Percentiles rank a stretch among this genome's conserved stretches.
Conservation (phyloP, 306 rosid genomes). For the Prunus campanulata region DNA sequence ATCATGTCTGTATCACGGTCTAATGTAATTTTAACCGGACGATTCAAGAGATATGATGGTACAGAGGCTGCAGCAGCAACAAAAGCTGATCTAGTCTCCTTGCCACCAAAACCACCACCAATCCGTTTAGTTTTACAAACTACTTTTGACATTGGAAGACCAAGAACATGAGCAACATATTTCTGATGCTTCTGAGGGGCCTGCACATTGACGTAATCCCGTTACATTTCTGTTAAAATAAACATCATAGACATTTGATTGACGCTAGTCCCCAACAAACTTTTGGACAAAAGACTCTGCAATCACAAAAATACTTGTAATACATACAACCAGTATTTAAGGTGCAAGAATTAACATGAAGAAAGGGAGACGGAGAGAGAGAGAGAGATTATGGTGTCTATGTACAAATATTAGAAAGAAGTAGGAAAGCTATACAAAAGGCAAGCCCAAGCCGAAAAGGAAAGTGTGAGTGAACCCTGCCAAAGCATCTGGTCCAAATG, state of each 20-base stretch:
- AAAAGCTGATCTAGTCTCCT: conserved; percentile 90
- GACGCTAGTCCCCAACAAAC: neutral
- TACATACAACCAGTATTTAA: neutral
- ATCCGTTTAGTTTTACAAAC: conserved; percentile 94
- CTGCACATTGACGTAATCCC: conserved; percentile 43
- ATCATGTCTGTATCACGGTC: conserved; percentile 94
- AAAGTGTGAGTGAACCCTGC: neutral
- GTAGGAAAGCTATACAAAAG: neutral
- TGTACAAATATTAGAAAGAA: neutral
- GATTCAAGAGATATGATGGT: conserved; percentile 81
- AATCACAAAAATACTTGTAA: neutral
- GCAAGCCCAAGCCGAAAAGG: no score
- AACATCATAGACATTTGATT: neutral
- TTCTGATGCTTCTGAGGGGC: conserved; percentile 97
- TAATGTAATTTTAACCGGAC: conserved; percentile 74
- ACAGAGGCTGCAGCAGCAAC: conserved; percentile 85
- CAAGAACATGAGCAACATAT: conserved; percentile 79
- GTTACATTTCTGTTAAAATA: conserved; percentile 2
- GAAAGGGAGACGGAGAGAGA: neutral
- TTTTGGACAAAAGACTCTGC: neutral
- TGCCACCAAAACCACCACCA: conserved; percentile 99
- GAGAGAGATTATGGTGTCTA: neutral
- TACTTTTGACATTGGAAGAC: conserved; percentile 89
- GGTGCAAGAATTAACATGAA: neutral
- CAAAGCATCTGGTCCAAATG: neutral